Evolutionary conservation across 106 monocot genomes (phyloP), one percentile per base, ranked within the genome.

Genomic region (Dendrobium huoshanense): DNA sequence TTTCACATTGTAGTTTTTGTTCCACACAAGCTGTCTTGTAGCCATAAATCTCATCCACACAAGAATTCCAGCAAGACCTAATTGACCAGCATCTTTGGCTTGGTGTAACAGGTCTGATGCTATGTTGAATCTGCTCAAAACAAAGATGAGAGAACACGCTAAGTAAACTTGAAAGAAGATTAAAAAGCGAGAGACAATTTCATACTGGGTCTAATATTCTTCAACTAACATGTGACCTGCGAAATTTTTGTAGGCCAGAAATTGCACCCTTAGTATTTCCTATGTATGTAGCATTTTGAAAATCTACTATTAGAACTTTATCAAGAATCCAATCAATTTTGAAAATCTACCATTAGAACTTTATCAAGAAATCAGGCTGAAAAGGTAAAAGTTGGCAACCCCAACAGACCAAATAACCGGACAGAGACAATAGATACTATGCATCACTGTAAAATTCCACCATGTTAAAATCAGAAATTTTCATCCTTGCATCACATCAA

Each of bases 1-100:
- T 78, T 99, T 99, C 82, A 99, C 98, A 87, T 99, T 99, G 82
- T 99, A 99, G 84, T 99, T 99, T 81, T 99, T 99, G 77, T 99
- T 99, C 98, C 98, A 99, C 54, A 85, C 72, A 31, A 99, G 98
- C 73, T 99, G 98, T 74, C 95, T 88, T 70, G 91, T 91, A 73
- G 92, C 85, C 95, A 93, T 93, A 83, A 95, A 99, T 86, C 98
- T 91, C 92, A 93, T 89, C 98, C 98, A 99, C 45, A 99, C 95
- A 64, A 99, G 88, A 77, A 99, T 80, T 81, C 95, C 98, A 83
- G 87, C 86, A 79, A 99, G 80, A 78, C 89, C 92, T 59, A 90
- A 76, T 55, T 82, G 56, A 49, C 95, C 98, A 79, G 76, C 72
- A 77, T 86, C 85, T 83, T 24, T 83, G 25, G 83, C 86, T 82